Evolutionary conservation across 306 rosid species (phyloP).

Genomic region (Prunus davidiana): DNA sequence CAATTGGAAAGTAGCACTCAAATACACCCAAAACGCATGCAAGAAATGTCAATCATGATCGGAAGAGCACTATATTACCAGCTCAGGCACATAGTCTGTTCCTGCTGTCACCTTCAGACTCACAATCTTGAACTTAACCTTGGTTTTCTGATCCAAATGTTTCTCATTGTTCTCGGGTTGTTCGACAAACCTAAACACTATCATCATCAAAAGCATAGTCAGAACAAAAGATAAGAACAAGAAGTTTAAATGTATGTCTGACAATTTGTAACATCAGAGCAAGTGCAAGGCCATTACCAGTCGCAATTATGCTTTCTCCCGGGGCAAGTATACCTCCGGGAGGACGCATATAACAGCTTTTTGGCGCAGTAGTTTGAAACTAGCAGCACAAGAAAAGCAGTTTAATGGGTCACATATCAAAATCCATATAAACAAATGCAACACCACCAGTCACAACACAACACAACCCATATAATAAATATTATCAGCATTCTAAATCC

Average conservation of each 20-base stretch:
- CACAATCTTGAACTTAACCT: conserved; percentile 89
- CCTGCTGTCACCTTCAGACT: conserved; percentile 82
- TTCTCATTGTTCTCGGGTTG: conserved; percentile 73
- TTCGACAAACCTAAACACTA: conserved; percentile 97
- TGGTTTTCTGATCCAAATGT: conserved; percentile 51
- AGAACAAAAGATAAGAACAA: not conserved
- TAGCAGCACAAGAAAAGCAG: conserved; percentile 25
- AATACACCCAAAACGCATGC: not conserved
- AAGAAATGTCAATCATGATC: not conserved
- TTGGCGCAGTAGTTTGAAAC: conserved; percentile 99
- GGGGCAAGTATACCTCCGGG: conserved; percentile 96
- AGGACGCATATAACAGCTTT: conserved; percentile 97
- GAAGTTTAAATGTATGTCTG: not conserved
- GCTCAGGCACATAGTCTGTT: conserved; percentile 84
- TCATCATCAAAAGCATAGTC: conserved; percentile 5
- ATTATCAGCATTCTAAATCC: not conserved
- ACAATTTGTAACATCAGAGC: not conserved
- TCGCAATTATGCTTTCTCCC: conserved; percentile 79
- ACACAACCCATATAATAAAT: not conserved
- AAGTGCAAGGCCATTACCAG: conserved; percentile 49
- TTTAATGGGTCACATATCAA: not conserved
- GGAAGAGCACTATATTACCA: conserved; percentile 46
- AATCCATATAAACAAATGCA: not conserved
- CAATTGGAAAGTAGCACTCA: not conserved
- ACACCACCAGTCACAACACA: not conserved